These are phyloP conservation scores for Chaetomiaceae sp. DNA, from an alignment of 2,329 filamentous ascomycete genomes.

Conservation along the genomic window DNA sequence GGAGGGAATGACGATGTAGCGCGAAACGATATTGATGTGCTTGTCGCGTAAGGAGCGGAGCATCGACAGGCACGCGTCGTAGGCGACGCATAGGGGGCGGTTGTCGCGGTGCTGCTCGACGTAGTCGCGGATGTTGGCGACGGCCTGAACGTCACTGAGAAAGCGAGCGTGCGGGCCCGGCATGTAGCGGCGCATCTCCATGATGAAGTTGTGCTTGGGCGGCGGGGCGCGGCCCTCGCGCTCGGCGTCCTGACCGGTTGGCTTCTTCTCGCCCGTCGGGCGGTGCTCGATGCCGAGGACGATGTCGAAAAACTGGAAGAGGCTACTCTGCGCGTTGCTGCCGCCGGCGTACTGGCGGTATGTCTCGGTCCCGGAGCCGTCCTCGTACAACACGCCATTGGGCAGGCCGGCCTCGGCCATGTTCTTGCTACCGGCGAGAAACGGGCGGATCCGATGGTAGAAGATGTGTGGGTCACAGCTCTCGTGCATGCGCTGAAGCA, in stretches of 20 bases:
- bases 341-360: conserved; percentile 88
- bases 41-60: conserved; percentile 73
- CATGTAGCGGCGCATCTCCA: conserved; percentile 97
- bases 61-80: conserved; percentile 81
- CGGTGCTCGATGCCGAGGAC: conserved; percentile 84
- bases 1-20: conserved; percentile 90
- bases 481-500: conserved; percentile 90
- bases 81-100: conserved; percentile 68
- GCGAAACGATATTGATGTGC: conserved; percentile 92
- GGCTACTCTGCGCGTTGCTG: conserved; percentile 92
- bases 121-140: conserved; percentile 84
- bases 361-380: conserved; percentile 61
- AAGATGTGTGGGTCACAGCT: conserved; percentile 92
- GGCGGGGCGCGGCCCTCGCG: conserved; percentile 40
- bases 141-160: conserved; percentile 69
- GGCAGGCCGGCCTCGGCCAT: conserved; percentile 93
- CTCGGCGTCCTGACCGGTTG: conserved; percentile 38
- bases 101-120: conserved; percentile 62
- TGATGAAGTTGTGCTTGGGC: conserved; percentile 80
- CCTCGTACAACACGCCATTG: conserved; percentile 80
- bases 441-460: conserved; percentile 93
- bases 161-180: conserved; percentile 88
- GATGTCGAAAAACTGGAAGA: conserved; percentile 97
- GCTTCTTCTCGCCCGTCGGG: conserved; percentile 69
- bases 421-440: conserved; percentile 93